Conservation (phyloP, 2,329 filamentous ascomycete species). For the Zarea fungicola region DNA sequence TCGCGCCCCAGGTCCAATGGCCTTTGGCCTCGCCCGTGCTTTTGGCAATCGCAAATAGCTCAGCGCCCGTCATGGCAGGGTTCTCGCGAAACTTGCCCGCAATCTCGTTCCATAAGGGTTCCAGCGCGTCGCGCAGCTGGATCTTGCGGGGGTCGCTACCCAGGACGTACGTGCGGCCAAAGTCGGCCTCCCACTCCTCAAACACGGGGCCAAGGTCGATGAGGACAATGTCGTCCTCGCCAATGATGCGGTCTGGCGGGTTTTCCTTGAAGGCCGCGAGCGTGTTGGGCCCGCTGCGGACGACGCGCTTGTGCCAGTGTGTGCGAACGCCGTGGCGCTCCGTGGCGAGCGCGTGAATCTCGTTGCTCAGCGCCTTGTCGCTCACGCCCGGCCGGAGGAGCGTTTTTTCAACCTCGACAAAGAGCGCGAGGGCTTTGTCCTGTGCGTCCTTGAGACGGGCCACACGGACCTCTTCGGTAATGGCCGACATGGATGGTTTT, state of each 20-base stretch:
- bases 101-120: constrained; percentile 41
- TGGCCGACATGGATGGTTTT: not conserved
- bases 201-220: constrained; percentile 49
- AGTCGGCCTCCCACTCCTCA: constrained; percentile 48
- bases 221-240: constrained; percentile 44
- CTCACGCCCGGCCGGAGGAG: constrained; percentile 42
- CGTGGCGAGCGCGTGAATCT: constrained; percentile 35
- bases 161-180: constrained; percentile 47
- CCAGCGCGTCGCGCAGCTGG: constrained; percentile 38
- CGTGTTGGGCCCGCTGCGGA: constrained; percentile 46
- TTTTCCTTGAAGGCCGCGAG: constrained; percentile 43
- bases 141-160: constrained; percentile 41
- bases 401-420: constrained; percentile 40
- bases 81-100: constrained; percentile 33
- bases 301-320: constrained; percentile 49
- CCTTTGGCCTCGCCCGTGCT: constrained; percentile 32
- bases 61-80: constrained; percentile 41
- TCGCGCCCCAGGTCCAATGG: constrained; percentile 39
- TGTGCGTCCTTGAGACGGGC: constrained; percentile 40
- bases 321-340: constrained; percentile 34
- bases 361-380: constrained; percentile 41
- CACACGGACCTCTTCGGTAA: constrained; percentile 21
- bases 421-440: constrained; percentile 39
- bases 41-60: constrained; percentile 41
- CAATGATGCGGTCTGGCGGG: constrained; percentile 42